Base-by-base conservation (phyloP, 306 rosid genomes). In the Cicer judaicum region DNA sequence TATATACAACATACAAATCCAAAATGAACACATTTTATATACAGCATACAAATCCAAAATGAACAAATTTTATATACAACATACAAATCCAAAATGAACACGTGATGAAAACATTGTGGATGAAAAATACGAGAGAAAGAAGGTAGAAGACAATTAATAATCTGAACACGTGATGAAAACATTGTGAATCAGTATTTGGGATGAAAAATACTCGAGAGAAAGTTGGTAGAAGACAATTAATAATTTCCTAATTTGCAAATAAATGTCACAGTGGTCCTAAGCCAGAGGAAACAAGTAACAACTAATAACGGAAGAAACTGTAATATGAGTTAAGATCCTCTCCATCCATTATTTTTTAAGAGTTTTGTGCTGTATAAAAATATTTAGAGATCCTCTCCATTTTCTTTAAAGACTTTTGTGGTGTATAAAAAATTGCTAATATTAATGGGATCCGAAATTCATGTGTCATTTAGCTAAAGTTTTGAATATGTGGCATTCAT, bases 401-500 rank as follows among this genome's bases (percentile, higher is more conserved):
- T 29, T 29, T 29, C 34, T 29, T 29, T 29, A 29, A 29, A 29
- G 5, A 29, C 5, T 29, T 29, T 29, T 29, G 34, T 29, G 34
- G 5, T 3, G 34, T 29, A 29, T 29, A 29, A 29, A 29, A 29
- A 19, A n/a, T 7, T 46, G 29, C 14, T 41, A 65, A 15, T 19
- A 55, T 73, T 40, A n/a, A 39, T 64, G 53, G 63, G 13, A 55
- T 47, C 56, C 19, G 5, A 50, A 74, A 15, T 61, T 53, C 43
- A 67, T 48, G 56, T 70, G 67, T 19, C 10, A 1, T 24, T 70
- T 3, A 8, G 62, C n/a, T 19, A 18, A 55, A 55, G 12, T 9
- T 19, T 55, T 29, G 34, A 29, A 29, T 24, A 24, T 29, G 34
- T 29, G 34, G 34, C 34, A 29, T 29, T 29, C 34, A 29, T 29